Evolutionary conservation across 31 red algal species (phyloP).

Genomic region (Odonthalia washingtoniensis): DNA sequence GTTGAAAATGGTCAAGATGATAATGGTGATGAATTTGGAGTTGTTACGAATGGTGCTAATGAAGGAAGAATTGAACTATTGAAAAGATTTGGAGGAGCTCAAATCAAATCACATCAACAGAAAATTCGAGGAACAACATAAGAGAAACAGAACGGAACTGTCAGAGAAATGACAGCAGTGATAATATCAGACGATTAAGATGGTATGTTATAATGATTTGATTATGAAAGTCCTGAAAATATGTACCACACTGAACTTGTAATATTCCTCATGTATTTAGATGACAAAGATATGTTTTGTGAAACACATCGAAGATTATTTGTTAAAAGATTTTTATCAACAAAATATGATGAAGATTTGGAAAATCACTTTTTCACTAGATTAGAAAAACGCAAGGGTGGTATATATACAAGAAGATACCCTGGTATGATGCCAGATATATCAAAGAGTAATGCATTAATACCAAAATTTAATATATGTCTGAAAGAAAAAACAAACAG

Average conservation of each 20-base stretch:
- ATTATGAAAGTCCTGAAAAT: background rate
- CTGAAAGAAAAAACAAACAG: slow-evolving; percentile 8
- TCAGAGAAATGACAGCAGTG: too few species aligned
- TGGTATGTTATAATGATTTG: too few species aligned
- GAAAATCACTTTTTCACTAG: slow-evolving; percentile 51
- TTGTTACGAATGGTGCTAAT: too few species aligned
- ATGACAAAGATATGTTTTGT: slow-evolving; percentile 74
- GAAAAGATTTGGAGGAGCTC: too few species aligned
- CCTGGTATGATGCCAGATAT: slow-evolving; percentile 72
- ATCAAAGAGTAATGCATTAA: slow-evolving; percentile 14
- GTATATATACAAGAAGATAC: slow-evolving; percentile 49
- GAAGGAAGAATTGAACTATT: too few species aligned
- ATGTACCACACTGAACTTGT: slow-evolving; percentile 39
- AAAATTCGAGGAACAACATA: too few species aligned
- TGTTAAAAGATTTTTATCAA: slow-evolving; percentile 53
- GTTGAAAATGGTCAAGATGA: too few species aligned
- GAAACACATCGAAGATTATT: slow-evolving; percentile 68
- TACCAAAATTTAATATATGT: slow-evolving; percentile 36
- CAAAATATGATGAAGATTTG: slow-evolving; percentile 29
- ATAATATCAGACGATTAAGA: too few species aligned
- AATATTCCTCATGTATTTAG: slow-evolving; percentile 62
- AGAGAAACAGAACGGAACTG: too few species aligned
- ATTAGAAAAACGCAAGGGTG: slow-evolving; percentile 41
- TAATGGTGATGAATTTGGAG: too few species aligned
- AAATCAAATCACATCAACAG: too few species aligned